These are phyloP conservation scores for Tricholoma matsutake DNA, from an alignment of 768 basidiomycete genomes.

Conservation along the genomic window DNA sequence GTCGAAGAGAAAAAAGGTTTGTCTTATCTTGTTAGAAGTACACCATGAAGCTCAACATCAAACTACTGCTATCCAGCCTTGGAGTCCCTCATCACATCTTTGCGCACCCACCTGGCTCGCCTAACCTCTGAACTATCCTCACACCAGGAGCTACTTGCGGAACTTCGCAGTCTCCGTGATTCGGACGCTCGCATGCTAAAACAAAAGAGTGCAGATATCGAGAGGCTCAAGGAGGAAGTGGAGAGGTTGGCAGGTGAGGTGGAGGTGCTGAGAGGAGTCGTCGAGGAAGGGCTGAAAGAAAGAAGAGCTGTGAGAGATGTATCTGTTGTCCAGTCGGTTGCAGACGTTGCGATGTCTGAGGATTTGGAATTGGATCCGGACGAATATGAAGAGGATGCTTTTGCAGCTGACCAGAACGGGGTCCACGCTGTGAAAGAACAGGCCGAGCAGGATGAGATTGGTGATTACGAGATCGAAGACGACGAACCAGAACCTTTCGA, in stretches of 20 bases:
- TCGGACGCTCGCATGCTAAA: constrained; percentile 54
- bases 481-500: constrained; percentile 36
- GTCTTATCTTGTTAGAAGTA: constrained; percentile 10
- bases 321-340: constrained; percentile 23
- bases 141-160: constrained; percentile 68
- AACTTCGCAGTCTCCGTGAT: constrained; percentile 62
- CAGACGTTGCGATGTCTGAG: constrained; percentile 32
- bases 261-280: constrained; percentile 78
- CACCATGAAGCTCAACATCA: constrained; percentile 19
- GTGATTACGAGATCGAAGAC: constrained; percentile 26
- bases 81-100: constrained; percentile 71
- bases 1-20: constrained; percentile 89
- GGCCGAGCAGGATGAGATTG: constrained; percentile 16
- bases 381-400: constrained; percentile 8
- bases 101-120: constrained; percentile 72
- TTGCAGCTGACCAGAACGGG: constrained; percentile 4
- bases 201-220: constrained; percentile 65
- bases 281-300: constrained; percentile 83
- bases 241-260: constrained; percentile 84
- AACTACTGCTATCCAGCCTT: constrained; percentile 50
- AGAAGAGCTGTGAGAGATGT: constrained; percentile 54
- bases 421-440: constrained; percentile 19
- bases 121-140: constrained; percentile 76
- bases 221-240: constrained; percentile 68
- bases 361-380: constrained; percentile 26